These are phyloP conservation scores for Zymoseptoria tritici DNA, from an alignment of 2,329 filamentous ascomycete genomes.

Conservation along the genomic window DNA sequence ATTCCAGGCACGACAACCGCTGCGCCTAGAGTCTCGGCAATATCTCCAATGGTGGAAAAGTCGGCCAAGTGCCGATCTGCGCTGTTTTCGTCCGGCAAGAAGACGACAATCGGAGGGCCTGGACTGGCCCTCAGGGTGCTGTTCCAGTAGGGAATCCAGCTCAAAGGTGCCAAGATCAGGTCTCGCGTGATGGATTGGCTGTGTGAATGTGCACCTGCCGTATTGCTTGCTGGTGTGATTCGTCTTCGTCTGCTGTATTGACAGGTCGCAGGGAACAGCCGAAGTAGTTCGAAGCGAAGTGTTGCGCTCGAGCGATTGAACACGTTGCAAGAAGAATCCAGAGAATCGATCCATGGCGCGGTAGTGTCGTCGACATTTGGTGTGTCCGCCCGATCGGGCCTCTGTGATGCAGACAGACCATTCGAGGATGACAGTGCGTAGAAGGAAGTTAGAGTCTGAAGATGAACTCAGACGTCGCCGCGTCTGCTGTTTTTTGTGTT, in stretches of 20 bases:
- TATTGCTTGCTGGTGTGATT: not conserved
- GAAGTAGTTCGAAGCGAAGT: not conserved
- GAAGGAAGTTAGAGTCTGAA: too few species aligned
- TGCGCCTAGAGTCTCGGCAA: slow-evolving; percentile 46
- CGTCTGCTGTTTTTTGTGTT: too few species aligned
- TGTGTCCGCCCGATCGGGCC: not conserved
- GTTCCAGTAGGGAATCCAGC: not conserved
- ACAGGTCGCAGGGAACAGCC: not conserved
- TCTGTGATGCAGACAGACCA: too few species aligned
- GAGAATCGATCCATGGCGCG: not conserved
- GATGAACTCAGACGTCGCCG: too few species aligned
- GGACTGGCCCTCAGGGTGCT: not conserved
- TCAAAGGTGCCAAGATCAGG: not conserved
- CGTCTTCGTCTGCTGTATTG: not conserved
- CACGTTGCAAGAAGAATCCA: not conserved
- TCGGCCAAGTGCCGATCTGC: not conserved
- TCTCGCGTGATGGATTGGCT: not conserved
- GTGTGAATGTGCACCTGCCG: not conserved
- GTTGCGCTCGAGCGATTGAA: not conserved
- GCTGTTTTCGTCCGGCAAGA: not conserved
- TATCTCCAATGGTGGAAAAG: slow-evolving; percentile 30
- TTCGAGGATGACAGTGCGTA: too few species aligned
- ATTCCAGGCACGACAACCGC: slow-evolving; percentile 50
- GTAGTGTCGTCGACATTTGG: not conserved
- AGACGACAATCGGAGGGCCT: not conserved